These are phyloP conservation scores for Metschnikowia borealis DNA, from an alignment of 805 yeast species.

Conservation along the genomic window DNA sequence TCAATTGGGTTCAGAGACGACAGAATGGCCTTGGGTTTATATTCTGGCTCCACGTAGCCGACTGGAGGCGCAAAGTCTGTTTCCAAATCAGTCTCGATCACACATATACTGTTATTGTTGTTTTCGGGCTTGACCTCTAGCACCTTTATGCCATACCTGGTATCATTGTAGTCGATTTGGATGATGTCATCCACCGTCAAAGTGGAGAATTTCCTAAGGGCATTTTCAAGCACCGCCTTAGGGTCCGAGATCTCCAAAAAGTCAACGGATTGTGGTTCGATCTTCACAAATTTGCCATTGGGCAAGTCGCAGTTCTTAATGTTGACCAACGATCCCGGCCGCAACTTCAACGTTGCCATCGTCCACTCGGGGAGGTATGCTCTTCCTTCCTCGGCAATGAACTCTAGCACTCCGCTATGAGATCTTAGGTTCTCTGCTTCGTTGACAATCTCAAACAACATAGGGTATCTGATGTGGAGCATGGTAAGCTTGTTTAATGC, in stretches of 20 bases:
- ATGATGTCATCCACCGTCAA: conserved; percentile 80
- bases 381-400: conserved; percentile 96
- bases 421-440: conserved; percentile 60
- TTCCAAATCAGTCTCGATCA: conserved; percentile 92
- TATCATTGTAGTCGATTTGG: conserved; percentile 79
- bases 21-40: conserved; percentile 40
- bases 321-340: conserved; percentile 78
- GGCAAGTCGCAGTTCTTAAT: conserved; percentile 77
- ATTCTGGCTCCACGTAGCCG: conserved; percentile 91
- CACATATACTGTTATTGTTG: conserved; percentile 69
- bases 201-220: conserved; percentile 83
- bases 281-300: conserved; percentile 81
- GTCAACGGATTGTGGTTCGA: conserved; percentile 93
- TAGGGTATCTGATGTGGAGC: conserved; percentile 91
- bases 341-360: conserved; percentile 69
- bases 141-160: conserved; percentile 73
- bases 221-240: conserved; percentile 92
- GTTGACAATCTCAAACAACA: conserved; percentile 79
- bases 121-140: conserved; percentile 83
- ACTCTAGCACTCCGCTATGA: conserved; percentile 93
- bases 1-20: conserved; percentile 31
- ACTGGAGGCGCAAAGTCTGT: conserved; percentile 99
- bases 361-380: conserved; percentile 96
- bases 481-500: conserved; percentile 84
- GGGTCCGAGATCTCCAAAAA: conserved; percentile 93